Percentiles rank a stretch among this genome's conserved stretches.
Conservation (phyloP, 2,329 filamentous ascomycete genomes). For the Macrophomina phaseolina region DNA sequence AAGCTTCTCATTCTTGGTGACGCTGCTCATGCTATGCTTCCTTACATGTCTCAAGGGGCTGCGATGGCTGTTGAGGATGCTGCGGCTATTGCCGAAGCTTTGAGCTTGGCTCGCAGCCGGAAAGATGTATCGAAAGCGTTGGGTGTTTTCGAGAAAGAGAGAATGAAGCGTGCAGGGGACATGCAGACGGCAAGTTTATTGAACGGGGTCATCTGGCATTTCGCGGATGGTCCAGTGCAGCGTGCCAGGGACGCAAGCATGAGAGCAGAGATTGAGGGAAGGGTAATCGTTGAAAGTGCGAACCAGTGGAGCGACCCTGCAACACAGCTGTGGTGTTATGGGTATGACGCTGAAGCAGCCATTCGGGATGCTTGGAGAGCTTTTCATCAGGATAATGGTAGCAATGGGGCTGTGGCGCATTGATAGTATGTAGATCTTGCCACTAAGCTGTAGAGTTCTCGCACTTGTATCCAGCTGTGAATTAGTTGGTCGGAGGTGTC, state of each 20-base stretch:
- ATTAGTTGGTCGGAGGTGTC: too few species aligned
- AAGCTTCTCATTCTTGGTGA: constrained; percentile 34
- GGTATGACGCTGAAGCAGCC: constrained; percentile 10
- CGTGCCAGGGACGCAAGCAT: constrained; percentile 33
- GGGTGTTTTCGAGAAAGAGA: constrained; percentile 46
- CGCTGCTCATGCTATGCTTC: constrained; percentile 34
- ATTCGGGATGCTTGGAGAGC: background rate
- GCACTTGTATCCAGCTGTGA: too few species aligned
- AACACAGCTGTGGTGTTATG: constrained; percentile 13
- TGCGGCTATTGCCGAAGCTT: constrained; percentile 61
- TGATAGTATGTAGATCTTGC: background rate
- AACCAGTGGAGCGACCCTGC: constrained; percentile 14
- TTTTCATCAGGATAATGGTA: constrained; percentile 30
- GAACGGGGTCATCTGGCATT: constrained; percentile 57
- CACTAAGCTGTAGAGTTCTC: too few species aligned
- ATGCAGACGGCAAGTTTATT: constrained; percentile 55
- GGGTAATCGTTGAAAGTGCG: background rate
- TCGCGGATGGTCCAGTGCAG: constrained; percentile 35
- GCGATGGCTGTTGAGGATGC: constrained; percentile 72
- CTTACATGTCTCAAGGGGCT: constrained; percentile 51
- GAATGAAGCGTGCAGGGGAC: constrained; percentile 41
- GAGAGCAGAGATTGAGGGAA: constrained; percentile 25
- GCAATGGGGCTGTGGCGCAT: background rate
- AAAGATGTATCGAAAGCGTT: constrained; percentile 42
- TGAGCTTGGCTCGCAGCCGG: constrained; percentile 37